A percentile compares a stretch with the other conserved stretches of the same genome.
Conservation (phyloP, 176 grass and related monocot species). For the Echinochloa phyllopogon region DNA sequence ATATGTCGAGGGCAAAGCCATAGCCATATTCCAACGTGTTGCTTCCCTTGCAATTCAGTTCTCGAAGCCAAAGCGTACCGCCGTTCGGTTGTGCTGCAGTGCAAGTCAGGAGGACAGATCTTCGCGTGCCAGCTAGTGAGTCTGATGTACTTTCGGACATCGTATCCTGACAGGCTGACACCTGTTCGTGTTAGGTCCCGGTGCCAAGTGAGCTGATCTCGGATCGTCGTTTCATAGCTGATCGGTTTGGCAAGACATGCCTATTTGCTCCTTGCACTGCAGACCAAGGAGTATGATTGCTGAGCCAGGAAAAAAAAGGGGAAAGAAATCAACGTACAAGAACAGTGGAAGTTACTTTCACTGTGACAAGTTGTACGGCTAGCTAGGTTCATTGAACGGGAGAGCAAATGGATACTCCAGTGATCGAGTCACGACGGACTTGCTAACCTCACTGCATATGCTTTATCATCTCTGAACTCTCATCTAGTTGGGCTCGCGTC, state of each 20-base stretch:
- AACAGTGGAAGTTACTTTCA: neutral
- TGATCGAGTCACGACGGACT: neutral
- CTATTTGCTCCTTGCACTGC: neutral
- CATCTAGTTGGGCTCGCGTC: neutral
- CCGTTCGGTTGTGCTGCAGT: conserved; percentile 10
- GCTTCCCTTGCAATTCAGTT: conserved; percentile 15
- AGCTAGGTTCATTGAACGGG: neutral
- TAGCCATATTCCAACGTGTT: conserved; percentile 30
- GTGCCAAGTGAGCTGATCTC: too few relatives aligned
- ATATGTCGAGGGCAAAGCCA: conserved; percentile 12
- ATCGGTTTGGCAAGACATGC: neutral
- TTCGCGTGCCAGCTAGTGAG: neutral
- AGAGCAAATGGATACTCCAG: neutral
- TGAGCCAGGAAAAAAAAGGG: neutral
- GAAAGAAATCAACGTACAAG: neutral
- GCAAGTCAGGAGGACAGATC: conserved; percentile 19
- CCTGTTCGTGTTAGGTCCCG: too few relatives aligned
- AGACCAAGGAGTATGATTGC: neutral
- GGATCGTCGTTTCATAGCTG: conserved; percentile 21
- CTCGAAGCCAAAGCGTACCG: too few relatives aligned
- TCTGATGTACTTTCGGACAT: neutral
- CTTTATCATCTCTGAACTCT: neutral
- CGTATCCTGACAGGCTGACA: neutral
- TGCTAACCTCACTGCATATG: conserved; percentile 5
- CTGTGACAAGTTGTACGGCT: neutral